Evolutionary conservation across 208 protist species (phyloP), one percentile per base, ranked within the genome.

Genomic region (Trypanosoma scelopori): DNA sequence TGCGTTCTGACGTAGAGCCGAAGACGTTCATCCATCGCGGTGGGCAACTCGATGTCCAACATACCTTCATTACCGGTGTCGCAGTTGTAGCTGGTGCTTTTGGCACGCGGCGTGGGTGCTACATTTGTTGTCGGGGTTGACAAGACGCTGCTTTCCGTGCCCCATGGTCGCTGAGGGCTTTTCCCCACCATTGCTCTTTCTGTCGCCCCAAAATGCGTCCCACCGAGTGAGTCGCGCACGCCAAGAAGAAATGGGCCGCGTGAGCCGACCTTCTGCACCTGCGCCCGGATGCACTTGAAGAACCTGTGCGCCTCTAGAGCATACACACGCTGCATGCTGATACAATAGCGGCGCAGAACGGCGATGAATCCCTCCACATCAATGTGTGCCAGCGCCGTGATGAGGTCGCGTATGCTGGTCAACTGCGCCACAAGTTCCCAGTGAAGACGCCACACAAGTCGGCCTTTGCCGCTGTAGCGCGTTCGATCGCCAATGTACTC

Each of bases 301-400:
- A 93, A 95, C 41, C 69, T 71, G 11, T 73, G 55, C 23, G 91
- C 83, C 67, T 95, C 85, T 1, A 87, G 57, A 2, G 79, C 74
- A 65, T 93, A 93, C 0, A 95, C 76, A 51, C 76, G 78, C 62
- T 92, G 90, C 87, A 92, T 92, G 59, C 76, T 77, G n/a, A 74
- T 76, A 27, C 90, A 80, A 52, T 95, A 95, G 37, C 77, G 74
- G 20, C 87, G 84, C 65, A 93, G 76, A 18, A 82, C 78, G 13
- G 67, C 82, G 55, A 72, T 74, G 77, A 84, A 89, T 25, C 79
- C 80, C 59, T 86, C 87, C 55, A 81, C 52, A 53, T 93, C 85
- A 58, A 95, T 86, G 45, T 79, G 77, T 12, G 71, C 65, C 22
- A 93, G 74, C 23, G 85, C 76, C 25, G 70, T 69, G 22, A 95